Evolutionary conservation across 495 filamentous ascomycete species (phyloP), one percentile per base, ranked within the genome.

Genomic region (Ramalina intermedia): DNA sequence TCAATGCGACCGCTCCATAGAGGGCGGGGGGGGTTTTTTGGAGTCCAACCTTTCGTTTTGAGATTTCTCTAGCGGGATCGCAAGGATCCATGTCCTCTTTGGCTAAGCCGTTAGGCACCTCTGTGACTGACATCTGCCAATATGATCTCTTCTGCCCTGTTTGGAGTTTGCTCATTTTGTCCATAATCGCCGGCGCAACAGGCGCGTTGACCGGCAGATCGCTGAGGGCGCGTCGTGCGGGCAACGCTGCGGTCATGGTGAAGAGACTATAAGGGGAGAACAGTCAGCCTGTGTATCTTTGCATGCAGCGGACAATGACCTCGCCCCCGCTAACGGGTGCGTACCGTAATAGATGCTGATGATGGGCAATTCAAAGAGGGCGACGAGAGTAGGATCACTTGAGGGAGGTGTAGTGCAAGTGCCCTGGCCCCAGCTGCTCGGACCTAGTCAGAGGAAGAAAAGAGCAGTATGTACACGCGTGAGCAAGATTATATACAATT

Each of bases 201-300:
- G 43, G 26, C 13, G 55, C 50, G 43, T 60, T 60, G 38, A 60
- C 46, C 13, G 57, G 49, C 37, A 57, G 47, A 29, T 60, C 49
- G 43, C 41, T 46, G 35, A 60, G 49, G 43, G 48, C 51, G 40
- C 52, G 55, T 41, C 57, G 52, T 23, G 49, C 9, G 1, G 49
- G 42, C 37, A 40, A 36, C 7, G 49, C 11, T n/a, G 26, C 39
- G 27, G 46, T 47, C 57, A 60, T 60, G 21, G 36, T 47, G 16
- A 29, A 17, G 7, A 43, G 11, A 8, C 16, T 26, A 0, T 11
- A 33, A 33, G 29, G 6, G 6, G 12, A 33, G 29, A 33, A 3
- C 5, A 33, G 29, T 33, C 29, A 33, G 29, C 29, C 29, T 33
- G 12, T 4, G 29, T 33, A 12, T 33, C 6, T 7, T 11, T 12